These are phyloP conservation scores for Wallacemonas sp. DNA, from an alignment of 208 protist genomes.

Conservation along the genomic window DNA sequence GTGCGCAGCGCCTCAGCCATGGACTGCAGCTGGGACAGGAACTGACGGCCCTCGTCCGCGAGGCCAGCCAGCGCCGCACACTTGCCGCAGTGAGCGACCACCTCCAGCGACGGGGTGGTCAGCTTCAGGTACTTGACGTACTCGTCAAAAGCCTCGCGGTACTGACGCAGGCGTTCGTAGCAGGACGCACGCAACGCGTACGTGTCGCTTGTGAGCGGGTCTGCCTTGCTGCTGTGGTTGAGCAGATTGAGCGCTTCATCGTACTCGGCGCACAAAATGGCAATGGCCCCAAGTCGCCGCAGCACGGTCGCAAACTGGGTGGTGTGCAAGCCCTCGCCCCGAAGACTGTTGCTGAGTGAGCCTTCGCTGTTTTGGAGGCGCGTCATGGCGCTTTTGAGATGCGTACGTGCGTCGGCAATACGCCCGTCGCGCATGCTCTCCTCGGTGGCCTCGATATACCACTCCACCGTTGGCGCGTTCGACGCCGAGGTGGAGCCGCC, in stretches of 20 bases:
- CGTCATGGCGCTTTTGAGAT: constrained; percentile 62
- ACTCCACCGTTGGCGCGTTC: constrained; percentile 28
- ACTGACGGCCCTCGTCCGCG: constrained; percentile 39
- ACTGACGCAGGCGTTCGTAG: constrained; percentile 58
- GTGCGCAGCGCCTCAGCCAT: constrained; percentile 28
- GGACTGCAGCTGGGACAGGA: constrained; percentile 49
- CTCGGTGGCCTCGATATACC: constrained; percentile 43
- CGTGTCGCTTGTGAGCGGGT: constrained; percentile 62
- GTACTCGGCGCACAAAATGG: constrained; percentile 53
- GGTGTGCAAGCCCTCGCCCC: constrained; percentile 14
- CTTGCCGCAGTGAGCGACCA: constrained; percentile 81
- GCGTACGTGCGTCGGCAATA: constrained; percentile 35
- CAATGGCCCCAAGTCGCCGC: constrained; percentile 55
- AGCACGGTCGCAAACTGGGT: constrained; percentile 43
- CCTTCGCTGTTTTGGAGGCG: constrained; percentile 59
- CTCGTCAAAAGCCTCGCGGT: constrained; percentile 63
- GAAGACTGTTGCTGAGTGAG: constrained; percentile 7
- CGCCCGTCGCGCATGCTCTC: constrained; percentile 35
- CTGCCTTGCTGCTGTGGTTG: constrained; percentile 49
- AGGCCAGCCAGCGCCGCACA: constrained; percentile 78
- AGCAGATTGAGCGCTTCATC: constrained; percentile 64
- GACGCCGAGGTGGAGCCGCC: not conserved
- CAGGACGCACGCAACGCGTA: constrained; percentile 81
- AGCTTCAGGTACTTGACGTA: constrained; percentile 88
- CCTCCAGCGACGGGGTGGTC: constrained; percentile 53